A percentile compares a stretch with the other conserved stretches of the same genome.
Evolutionary conservation across 805 yeast species (phyloP).

Genomic region (Starmera dryadoides): DNA sequence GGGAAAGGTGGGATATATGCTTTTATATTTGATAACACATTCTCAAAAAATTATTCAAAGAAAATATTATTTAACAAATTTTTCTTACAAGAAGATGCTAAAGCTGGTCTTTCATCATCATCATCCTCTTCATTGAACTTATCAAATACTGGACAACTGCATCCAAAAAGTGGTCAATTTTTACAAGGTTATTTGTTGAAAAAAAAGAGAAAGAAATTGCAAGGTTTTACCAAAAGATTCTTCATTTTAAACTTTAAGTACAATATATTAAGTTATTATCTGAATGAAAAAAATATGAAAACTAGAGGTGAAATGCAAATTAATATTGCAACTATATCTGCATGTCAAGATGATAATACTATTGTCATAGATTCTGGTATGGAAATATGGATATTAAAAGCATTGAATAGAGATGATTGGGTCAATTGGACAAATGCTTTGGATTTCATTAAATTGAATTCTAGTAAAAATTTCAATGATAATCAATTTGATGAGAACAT

Average conservation of each 20-base stretch:
- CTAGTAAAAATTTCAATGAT: neutral
- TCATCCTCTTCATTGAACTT: constrained; percentile 14
- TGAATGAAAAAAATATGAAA: constrained; percentile 61
- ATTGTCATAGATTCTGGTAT: constrained; percentile 88
- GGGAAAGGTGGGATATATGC: constrained; percentile 68
- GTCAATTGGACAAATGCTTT: constrained; percentile 79
- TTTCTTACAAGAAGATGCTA: constrained; percentile 17
- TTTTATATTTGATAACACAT: constrained; percentile 86
- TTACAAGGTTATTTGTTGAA: constrained; percentile 76
- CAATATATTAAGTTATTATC: constrained; percentile 77
- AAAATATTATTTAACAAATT: constrained; percentile 58
- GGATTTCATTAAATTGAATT: constrained; percentile 28
- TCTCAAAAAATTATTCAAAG: constrained; percentile 78
- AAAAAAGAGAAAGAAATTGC: constrained; percentile 74
- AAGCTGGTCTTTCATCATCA: constrained; percentile 9
- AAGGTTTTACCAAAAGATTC: constrained; percentile 80
- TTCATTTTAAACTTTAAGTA: constrained; percentile 77
- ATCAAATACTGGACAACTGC: constrained; percentile 15
- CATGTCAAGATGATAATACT: constrained; percentile 57
- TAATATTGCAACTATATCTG: constrained; percentile 73
- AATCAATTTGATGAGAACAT: no score
- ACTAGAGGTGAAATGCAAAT: constrained; percentile 91
- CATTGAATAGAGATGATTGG: constrained; percentile 59
- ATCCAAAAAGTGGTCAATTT: constrained; percentile 58
- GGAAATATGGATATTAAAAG: constrained; percentile 87